Percentiles rank a stretch among this genome's conserved stretches.
phyloP scores from a whole-genome alignment of 495 filamentous ascomycete species.

The Aspergillus cristatus region DNA sequence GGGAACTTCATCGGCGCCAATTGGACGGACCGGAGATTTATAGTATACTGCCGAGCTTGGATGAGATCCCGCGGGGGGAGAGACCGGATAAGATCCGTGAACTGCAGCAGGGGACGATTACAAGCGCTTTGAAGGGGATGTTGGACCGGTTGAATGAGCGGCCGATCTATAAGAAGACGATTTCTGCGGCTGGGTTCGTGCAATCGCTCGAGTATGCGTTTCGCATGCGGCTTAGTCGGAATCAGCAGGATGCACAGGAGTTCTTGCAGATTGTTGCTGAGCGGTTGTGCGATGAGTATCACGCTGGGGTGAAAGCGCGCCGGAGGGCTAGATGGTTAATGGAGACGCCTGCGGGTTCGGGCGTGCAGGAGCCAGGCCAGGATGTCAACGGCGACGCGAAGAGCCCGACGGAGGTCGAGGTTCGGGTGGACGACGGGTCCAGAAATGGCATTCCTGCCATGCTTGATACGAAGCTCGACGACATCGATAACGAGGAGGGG shows the following conservation, averaged over 20 bases:
- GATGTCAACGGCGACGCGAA: slow-evolving; percentile 9
- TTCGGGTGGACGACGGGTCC: slow-evolving; percentile 34
- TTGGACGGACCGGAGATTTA: slow-evolving; percentile 70
- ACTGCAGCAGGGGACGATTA: slow-evolving; percentile 70
- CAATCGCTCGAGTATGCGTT: slow-evolving; percentile 75
- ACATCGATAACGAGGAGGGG: slow-evolving; percentile 52
- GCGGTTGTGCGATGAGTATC: slow-evolving; percentile 84
- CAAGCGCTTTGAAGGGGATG: slow-evolving; percentile 83
- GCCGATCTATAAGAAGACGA: slow-evolving; percentile 88
- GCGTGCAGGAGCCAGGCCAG: slow-evolving; percentile 6
- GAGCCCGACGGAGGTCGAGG: slow-evolving; percentile 25
- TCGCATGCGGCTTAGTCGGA: slow-evolving; percentile 76
- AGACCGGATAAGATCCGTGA: slow-evolving; percentile 58
- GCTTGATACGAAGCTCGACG: slow-evolving; percentile 34
- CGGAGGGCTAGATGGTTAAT: slow-evolving; percentile 23
- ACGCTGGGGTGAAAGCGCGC: slow-evolving; percentile 68
- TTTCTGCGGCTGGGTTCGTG: slow-evolving; percentile 76
- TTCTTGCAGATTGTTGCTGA: slow-evolving; percentile 92
- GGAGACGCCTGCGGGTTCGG: slow-evolving; percentile 11
- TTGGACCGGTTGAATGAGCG: slow-evolving; percentile 90
- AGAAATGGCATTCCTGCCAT: slow-evolving; percentile 31
- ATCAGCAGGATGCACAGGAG: slow-evolving; percentile 98
- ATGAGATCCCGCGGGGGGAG: slow-evolving; percentile 31
- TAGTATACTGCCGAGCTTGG: slow-evolving; percentile 40
- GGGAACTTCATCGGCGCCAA: slow-evolving; percentile 72